Evolutionary conservation across 306 rosid genomes (phyloP).

Genomic region (Ochetophila trinervis): DNA sequence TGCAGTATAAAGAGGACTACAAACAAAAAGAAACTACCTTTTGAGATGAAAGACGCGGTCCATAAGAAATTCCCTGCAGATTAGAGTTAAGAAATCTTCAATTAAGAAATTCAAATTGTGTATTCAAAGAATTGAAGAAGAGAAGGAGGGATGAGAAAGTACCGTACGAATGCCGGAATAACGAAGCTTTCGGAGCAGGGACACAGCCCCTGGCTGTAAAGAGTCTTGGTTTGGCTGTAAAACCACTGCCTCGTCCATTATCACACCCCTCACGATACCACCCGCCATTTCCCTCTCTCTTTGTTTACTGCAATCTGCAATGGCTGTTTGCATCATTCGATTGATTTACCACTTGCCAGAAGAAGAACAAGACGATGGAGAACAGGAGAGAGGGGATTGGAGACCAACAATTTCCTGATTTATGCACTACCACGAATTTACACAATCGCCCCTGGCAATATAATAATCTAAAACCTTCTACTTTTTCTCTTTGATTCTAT

Average conservation of each 20-base stretch:
- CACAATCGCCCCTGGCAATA: too few relatives aligned
- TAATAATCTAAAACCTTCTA: too few relatives aligned
- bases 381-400: too few relatives aligned
- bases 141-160: neutral
- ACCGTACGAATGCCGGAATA: constrained; percentile 45
- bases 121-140: neutral
- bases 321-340: too few relatives aligned
- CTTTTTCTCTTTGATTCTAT: too few relatives aligned
- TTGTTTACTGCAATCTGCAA: too few relatives aligned
- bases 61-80: constrained; percentile 51
- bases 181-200: constrained; percentile 55
- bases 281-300: constrained; percentile 6
- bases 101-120: neutral
- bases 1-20: neutral
- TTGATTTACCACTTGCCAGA: too few relatives aligned
- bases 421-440: too few relatives aligned
- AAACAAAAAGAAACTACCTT: constrained; percentile 30
- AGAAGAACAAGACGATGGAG: too few relatives aligned
- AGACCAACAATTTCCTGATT: too few relatives aligned
- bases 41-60: constrained; percentile 30
- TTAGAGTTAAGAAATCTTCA: neutral
- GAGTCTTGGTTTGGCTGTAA: constrained; percentile 19
- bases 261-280: constrained; percentile 43
- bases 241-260: constrained; percentile 62
- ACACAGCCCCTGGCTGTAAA: constrained; percentile 38